Evolutionary conservation across 2,329 filamentous ascomycete genomes (phyloP).

Genomic region (Pseudogymnoascus sp.): DNA sequence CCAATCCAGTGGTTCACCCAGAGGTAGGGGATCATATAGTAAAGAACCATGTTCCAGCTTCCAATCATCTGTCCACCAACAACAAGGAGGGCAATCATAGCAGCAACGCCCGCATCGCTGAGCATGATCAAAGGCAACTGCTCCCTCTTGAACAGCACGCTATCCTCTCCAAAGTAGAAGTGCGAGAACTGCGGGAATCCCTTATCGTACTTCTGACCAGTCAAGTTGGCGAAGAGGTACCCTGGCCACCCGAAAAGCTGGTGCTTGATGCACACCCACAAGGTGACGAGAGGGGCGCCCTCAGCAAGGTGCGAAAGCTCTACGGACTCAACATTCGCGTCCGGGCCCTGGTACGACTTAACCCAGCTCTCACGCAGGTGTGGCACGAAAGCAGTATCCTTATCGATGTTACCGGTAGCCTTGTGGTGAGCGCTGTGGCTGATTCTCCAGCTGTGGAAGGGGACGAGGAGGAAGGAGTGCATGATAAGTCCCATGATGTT

Average conservation of each 20-base stretch:
- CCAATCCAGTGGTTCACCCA: constrained; percentile 69
- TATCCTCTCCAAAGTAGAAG: constrained; percentile 53
- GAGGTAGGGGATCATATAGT: constrained; percentile 61
- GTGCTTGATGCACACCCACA: constrained; percentile 49
- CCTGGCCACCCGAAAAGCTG: constrained; percentile 58
- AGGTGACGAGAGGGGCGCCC: constrained; percentile 52
- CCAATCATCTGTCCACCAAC: constrained; percentile 44
- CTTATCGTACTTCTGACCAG: constrained; percentile 14
- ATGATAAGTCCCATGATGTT: constrained; percentile 55
- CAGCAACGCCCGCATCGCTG: constrained; percentile 52
- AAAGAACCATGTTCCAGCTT: constrained; percentile 46
- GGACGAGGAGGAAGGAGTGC: constrained; percentile 61
- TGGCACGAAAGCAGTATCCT: constrained; percentile 60
- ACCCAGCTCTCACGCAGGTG: constrained; percentile 31
- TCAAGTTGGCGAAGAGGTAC: constrained; percentile 53
- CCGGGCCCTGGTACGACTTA: constrained; percentile 13
- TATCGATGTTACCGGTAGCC: constrained; percentile 59
- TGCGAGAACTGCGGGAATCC: constrained; percentile 34
- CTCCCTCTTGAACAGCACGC: constrained; percentile 50
- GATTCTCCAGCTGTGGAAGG: constrained; percentile 67
- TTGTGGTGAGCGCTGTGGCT: constrained; percentile 63
- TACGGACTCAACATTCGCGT: constrained; percentile 12
- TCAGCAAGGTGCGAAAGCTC: constrained; percentile 45
- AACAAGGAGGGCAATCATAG: constrained; percentile 44
- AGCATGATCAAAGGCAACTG: constrained; percentile 50